A percentile compares a stretch with the other conserved stretches of the same genome.
phyloP scores from a whole-genome alignment of 2,329 filamentous ascomycete genomes.

The Xylariaceae sp. region DNA sequence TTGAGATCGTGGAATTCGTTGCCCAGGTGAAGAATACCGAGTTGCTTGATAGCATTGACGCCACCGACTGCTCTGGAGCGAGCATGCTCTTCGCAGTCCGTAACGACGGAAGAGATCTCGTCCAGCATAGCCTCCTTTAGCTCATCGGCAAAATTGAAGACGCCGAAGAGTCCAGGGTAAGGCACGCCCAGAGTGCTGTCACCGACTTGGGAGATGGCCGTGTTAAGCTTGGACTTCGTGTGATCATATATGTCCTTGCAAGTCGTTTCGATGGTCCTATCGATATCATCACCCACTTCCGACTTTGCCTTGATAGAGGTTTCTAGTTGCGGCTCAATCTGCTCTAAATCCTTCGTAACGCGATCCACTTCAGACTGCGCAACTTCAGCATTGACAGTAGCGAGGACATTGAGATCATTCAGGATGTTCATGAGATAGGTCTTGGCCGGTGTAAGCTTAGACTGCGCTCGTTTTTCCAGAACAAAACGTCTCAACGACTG shows the following conservation, averaged over 20 bases:
- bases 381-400: conserved; percentile 80
- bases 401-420: conserved; percentile 77
- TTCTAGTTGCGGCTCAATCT: conserved; percentile 81
- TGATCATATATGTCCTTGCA: conserved; percentile 82
- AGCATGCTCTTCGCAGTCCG: conserved; percentile 79
- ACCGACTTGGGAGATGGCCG: conserved; percentile 71
- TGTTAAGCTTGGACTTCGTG: conserved; percentile 68
- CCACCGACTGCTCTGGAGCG: conserved; percentile 70
- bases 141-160: conserved; percentile 89
- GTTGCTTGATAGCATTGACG: conserved; percentile 80
- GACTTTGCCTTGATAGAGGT: conserved; percentile 73
- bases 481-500: conserved; percentile 87
- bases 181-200: conserved; percentile 73
- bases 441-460: conserved; percentile 90
- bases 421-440: conserved; percentile 94
- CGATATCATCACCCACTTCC: conserved; percentile 76
- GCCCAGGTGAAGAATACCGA: conserved; percentile 83
- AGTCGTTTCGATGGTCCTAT: conserved; percentile 75
- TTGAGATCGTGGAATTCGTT: conserved; percentile 79
- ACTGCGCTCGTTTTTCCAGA: conserved; percentile 88
- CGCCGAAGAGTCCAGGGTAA: conserved; percentile 79
- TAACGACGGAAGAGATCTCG: conserved; percentile 74
- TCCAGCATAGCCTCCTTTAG: conserved; percentile 88
- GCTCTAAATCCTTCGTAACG: conserved; percentile 71
- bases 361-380: conserved; percentile 79